Evolutionary conservation across 805 yeast species (phyloP).

Genomic region (Yamadazyma sp.): DNA sequence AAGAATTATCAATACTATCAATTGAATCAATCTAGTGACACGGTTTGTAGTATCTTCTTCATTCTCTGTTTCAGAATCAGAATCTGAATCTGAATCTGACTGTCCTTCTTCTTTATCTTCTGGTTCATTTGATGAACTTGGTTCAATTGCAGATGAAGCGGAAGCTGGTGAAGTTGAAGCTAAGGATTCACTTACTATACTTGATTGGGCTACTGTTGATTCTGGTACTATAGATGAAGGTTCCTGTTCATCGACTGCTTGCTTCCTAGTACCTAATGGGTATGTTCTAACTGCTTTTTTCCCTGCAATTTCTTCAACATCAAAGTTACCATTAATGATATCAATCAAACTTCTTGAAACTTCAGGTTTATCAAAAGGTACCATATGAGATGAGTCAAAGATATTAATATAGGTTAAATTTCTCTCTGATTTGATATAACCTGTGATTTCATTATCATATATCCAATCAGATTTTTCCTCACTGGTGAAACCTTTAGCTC

Average conservation of each 20-base stretch:
- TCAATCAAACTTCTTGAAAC: conserved; percentile 71
- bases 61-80: background rate
- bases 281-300: conserved; percentile 25
- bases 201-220: background rate
- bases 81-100: conserved; percentile 4
- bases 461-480: conserved; percentile 39
- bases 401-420: conserved; percentile 76
- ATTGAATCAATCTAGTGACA: conserved; percentile 38
- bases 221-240: background rate
- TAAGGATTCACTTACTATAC: background rate
- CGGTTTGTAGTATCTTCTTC: conserved; percentile 5
- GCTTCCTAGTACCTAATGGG: conserved; percentile 24
- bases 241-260: conserved; percentile 1
- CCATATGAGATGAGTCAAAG: conserved; percentile 87
- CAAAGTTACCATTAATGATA: conserved; percentile 32
- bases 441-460: conserved; percentile 37
- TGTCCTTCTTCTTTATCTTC: background rate
- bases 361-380: conserved; percentile 76
- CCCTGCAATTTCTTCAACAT: conserved; percentile 11
- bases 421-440: conserved; percentile 48
- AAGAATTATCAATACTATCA: conserved; percentile 33
- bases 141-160: background rate
- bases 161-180: conserved; percentile 1
- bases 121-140: background rate
- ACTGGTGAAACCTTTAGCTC: conserved; percentile 49